phyloP scores from a whole-genome alignment of 176 grass and related monocot genomes.

The Microstegium vimineum region DNA sequence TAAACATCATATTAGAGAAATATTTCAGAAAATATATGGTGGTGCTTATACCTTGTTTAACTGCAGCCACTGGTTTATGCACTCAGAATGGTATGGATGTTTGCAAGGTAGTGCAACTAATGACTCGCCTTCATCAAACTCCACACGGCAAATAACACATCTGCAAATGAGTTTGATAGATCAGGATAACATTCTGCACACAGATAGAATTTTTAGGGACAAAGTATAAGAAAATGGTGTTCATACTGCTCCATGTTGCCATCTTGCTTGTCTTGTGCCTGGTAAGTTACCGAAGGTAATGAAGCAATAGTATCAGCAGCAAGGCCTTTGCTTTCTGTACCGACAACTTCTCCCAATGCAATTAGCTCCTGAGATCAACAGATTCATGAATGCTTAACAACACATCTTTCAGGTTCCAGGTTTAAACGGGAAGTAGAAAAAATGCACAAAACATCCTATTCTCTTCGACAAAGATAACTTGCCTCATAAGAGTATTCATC shows the following conservation, averaged over 20 bases:
- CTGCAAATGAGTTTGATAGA: conserved; percentile 37
- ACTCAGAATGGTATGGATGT: conserved; percentile 82
- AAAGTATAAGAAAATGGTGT: neutral
- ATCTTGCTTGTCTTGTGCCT: conserved; percentile 60
- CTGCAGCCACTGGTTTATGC: conserved; percentile 96
- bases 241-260: conserved; percentile 88
- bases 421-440: neutral
- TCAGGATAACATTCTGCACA: neutral
- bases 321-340: conserved; percentile 79
- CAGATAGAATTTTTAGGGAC: neutral
- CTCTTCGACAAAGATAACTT: neutral
- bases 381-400: neutral
- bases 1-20: neutral
- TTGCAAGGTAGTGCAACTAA: conserved; percentile 88
- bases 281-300: conserved; percentile 71
- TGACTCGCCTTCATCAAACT: conserved; percentile 83
- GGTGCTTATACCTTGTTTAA: conserved; percentile 69
- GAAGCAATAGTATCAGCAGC: conserved; percentile 66
- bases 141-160: conserved; percentile 93
- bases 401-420: neutral
- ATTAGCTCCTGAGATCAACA: conserved; percentile 66
- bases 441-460: neutral
- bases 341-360: conserved; percentile 86
- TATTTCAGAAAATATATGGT: neutral
- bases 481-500: conserved; percentile 95